Evolutionary conservation across 257 asterid species (phyloP), one percentile per base, ranked within the genome.

Genomic region (Nicotiana attenuata): DNA sequence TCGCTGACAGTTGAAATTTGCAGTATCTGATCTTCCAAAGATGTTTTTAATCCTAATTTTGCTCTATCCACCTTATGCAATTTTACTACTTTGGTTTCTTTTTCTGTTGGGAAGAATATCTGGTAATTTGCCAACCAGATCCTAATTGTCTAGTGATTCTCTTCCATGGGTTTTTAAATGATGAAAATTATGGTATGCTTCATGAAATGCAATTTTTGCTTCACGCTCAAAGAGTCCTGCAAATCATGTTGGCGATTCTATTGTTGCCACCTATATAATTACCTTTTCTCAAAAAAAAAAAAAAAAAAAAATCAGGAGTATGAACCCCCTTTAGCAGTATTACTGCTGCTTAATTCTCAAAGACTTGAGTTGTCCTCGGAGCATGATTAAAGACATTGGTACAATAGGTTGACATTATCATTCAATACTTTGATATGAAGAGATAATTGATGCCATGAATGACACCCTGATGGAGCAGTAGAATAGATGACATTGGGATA

Each of bases 391-490:
- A 4, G 57, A 15, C 19, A 52, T 52, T 15, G 57, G 19, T 52
- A 52, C 19, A 24, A 20, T 45, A 47, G 64, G 61, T 50, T 15
- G 79, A 20, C 57, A 47, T 75, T 47, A 7, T 75, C 63, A 45
- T 75, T 75, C 64, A 26, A n/a, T 75, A 50, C 20, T 5, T 71
- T 68, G 78, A 50, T 50, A 16, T 75, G 61, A 61, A 50, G 80
- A 73, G 60, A 13, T 75, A 41, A 41, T 41, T 41, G 80, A 26
- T 75, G 64, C 80, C 63, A 50, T 50, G 26, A 22, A 47, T 26
- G 63, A 50, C 80, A 75, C 63, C 64, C 80, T 75, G 45, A 75
- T 24, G 26, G 80, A 75, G 80, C 63, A 75, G 41, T 75, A 50
- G 9, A 22, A 24, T 71, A 22, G 78, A 71, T 71, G 78, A 71